A percentile compares a stretch with the other conserved stretches of the same genome.
These are phyloP conservation scores for Paramecium sonneborni DNA, from an alignment of 73 alveolate genomes.

Conservation along the genomic window DNA sequence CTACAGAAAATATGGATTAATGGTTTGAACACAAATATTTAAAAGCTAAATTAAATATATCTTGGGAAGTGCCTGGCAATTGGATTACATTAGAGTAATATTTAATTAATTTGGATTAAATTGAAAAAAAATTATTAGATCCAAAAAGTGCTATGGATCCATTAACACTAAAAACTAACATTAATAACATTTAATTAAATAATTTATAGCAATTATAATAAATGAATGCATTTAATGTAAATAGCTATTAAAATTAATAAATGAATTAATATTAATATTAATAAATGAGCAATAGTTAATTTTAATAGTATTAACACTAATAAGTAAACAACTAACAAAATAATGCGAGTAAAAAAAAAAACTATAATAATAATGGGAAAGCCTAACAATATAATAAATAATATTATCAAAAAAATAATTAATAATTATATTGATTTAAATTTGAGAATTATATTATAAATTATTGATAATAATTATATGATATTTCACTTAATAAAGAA, in stretches of 20 bases:
- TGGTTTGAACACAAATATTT: conserved; percentile 21
- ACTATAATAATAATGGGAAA: neutral
- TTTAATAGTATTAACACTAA: neutral
- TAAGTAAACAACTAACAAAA: neutral
- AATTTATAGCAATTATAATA: neutral
- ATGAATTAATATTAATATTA: neutral
- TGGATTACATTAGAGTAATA: conserved; percentile 11
- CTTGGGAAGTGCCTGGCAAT: neutral
- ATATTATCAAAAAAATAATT: neutral
- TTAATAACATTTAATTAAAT: neutral
- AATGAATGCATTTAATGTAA: neutral
- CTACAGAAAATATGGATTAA: conserved; percentile 23
- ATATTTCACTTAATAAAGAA: neutral
- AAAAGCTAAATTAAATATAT: neutral
- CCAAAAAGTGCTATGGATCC: neutral
- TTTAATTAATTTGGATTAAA: neutral
- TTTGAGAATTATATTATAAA: neutral
- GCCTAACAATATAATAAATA: neutral
- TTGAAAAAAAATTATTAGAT: neutral
- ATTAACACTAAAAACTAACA: neutral
- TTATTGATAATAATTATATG: neutral
- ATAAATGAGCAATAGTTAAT: neutral
- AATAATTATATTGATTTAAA: neutral
- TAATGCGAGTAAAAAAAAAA: neutral
- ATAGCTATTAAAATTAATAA: neutral